Conservation (phyloP, 108 stramenopile genomes). For the Nitzschia sp. region DNA sequence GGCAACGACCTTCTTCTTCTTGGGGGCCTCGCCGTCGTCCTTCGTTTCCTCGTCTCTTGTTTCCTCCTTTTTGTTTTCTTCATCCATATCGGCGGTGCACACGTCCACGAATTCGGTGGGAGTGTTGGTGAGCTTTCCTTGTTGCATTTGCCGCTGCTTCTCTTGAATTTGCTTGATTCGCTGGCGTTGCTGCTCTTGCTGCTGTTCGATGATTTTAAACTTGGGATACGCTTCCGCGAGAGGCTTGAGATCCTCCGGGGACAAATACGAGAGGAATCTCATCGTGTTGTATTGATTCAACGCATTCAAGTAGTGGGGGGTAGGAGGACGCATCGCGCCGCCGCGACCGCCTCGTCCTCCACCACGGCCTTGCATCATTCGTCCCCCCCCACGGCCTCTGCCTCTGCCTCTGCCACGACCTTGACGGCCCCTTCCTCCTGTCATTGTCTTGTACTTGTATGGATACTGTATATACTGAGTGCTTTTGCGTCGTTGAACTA, state of each 20-base stretch:
- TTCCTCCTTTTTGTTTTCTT: not conserved
- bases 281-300: slow-evolving; percentile 17
- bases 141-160: not conserved
- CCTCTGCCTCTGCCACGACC: slow-evolving; percentile 12
- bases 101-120: not conserved
- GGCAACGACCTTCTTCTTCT: slow-evolving; percentile 1
- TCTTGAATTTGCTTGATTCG: not conserved
- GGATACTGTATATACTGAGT: too few species aligned
- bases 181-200: slow-evolving; percentile 19
- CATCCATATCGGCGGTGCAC: not conserved
- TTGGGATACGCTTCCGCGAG: slow-evolving; percentile 25
- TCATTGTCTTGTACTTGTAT: too few species aligned
- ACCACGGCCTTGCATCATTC: slow-evolving; percentile 9
- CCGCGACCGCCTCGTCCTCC: not conserved
- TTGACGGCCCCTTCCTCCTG: slow-evolving; percentile 13
- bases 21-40: not conserved
- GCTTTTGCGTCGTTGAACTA: too few species aligned
- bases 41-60: not conserved
- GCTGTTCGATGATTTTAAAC: slow-evolving; percentile 4
- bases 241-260: slow-evolving; percentile 15
- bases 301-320: not conserved
- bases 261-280: slow-evolving; percentile 9
- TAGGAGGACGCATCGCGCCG: not conserved
- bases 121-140: not conserved
- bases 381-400: not conserved